Evolutionary conservation across 139 green algal species (phyloP), one percentile per base, ranked within the genome.

Genomic region (Marvania coccoides): DNA sequence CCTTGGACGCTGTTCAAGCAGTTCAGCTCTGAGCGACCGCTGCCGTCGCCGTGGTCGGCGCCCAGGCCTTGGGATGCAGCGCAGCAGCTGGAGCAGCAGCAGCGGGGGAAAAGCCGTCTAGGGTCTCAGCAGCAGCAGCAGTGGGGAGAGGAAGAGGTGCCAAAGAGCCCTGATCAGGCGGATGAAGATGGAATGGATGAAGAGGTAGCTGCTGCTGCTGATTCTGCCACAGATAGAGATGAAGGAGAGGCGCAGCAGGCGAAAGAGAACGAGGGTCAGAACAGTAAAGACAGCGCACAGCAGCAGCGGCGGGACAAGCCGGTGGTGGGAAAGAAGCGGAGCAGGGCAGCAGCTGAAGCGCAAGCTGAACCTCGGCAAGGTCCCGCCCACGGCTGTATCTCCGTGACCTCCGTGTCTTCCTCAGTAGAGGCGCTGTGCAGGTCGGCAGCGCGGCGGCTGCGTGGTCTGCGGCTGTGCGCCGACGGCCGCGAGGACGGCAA

Each of bases 401-500:
- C 55, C 19, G 53, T 73, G 13, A 77, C 63, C 1, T 73, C 63
- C 28, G 53, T 39, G 12, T 19, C 47, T 19, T 14, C 13, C 23
- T 53, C 23, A 0, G 47, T 78, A 28, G 19, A 54, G 3, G 65
- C 63, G 10, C 58, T 78, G 15, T 53, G 36, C 8, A 58, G 60
- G 36, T 63, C 58, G 2, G 71, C 71, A 13, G 30, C 26, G 15
- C 30, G 45, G 14, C 45, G 63, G 1, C 47, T 78, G 57, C 42
- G 63, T 7, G 71, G 71, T 7, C 36, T 78, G 37, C 58, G 58
- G n/a, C 35, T 81, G 61, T 80, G 66, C 29, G 26, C 75, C 0
- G 48, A 75, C n/a, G 63, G 69, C 19, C 46, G 34, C 26, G 75
- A 83, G 59, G 76, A 83, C 33, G 60, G 70, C 5, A 51, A 53